A percentile compares a stretch with the other conserved stretches of the same genome.
Conservation (phyloP, 805 yeast species). For the Suhomyces sp. region DNA sequence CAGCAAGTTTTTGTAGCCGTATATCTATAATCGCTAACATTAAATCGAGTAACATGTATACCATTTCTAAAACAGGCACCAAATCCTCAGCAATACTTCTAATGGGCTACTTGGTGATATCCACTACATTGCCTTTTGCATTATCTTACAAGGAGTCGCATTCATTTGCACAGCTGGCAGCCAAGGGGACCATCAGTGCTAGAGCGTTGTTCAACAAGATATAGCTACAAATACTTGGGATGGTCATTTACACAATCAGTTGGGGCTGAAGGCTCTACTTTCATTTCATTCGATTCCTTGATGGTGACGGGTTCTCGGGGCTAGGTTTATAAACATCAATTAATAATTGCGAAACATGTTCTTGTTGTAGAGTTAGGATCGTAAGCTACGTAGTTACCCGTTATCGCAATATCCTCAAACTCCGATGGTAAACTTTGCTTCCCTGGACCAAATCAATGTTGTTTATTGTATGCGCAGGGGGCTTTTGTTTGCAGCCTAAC, state of each 20-base stretch:
- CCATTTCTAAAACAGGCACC: slow-evolving; percentile 17
- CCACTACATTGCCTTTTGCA: slow-evolving; percentile 39
- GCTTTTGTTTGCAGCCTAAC: not conserved
- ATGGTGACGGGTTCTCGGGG: slow-evolving; percentile 1
- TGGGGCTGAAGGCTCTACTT: not conserved
- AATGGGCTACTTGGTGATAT: slow-evolving; percentile 37
- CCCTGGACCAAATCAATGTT: not conserved
- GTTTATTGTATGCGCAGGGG: not conserved
- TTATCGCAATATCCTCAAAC: not conserved
- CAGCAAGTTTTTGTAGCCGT: not conserved
- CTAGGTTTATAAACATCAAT: not conserved
- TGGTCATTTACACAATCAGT: not conserved
- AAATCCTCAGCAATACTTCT: slow-evolving; percentile 26
- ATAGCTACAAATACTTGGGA: slow-evolving; percentile 5
- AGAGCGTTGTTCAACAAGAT: slow-evolving; percentile 37
- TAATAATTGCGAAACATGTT: not conserved
- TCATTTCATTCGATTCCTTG: not conserved
- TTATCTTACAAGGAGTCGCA: slow-evolving; percentile 40
- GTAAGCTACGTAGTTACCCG: not conserved
- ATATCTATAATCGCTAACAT: not conserved
- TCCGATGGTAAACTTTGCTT: not conserved
- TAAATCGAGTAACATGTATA: slow-evolving; percentile 18
- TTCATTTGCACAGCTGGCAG: slow-evolving; percentile 5
- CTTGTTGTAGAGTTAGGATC: not conserved
- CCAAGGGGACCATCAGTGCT: slow-evolving; percentile 35